Conservation (phyloP, 2,329 filamentous ascomycete genomes). For the Rhytidhysteron rufulum region DNA sequence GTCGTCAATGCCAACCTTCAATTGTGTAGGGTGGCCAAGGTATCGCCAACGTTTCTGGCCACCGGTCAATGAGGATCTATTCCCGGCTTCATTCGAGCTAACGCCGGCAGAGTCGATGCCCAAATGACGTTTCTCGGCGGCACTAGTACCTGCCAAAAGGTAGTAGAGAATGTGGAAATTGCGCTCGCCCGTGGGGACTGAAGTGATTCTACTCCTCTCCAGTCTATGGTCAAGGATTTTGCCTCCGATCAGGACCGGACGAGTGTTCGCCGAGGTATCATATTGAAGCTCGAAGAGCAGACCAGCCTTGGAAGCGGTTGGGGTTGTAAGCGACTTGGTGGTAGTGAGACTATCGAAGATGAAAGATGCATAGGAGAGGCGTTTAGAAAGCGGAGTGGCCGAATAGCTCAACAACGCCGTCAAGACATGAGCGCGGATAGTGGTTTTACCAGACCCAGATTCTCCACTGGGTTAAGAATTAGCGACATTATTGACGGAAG, state of each 20-base stretch:
- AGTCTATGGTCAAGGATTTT: conserved; percentile 92
- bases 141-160: conserved; percentile 84
- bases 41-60: conserved; percentile 90
- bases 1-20: conserved; percentile 97
- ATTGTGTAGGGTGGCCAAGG: conserved; percentile 89
- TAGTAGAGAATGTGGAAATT: conserved; percentile 98
- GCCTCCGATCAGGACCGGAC: conserved; percentile 84
- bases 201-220: conserved; percentile 84
- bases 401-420: conserved; percentile 84
- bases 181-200: conserved; percentile 90
- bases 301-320: conserved; percentile 91
- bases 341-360: conserved; percentile 95
- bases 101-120: conserved; percentile 58
- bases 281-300: conserved; percentile 97
- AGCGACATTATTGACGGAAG: conserved; percentile 5
- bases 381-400: conserved; percentile 87
- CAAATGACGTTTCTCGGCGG: conserved; percentile 84
- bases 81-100: conserved; percentile 49
- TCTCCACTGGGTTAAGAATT: conserved; percentile 66
- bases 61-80: conserved; percentile 50
- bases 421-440: conserved; percentile 82
- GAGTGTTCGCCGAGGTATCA: conserved; percentile 79
- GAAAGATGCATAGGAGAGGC: conserved; percentile 89
- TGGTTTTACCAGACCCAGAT: conserved; percentile 94
- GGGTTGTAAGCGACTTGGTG: conserved; percentile 93